phyloP scores from a whole-genome alignment of 2,329 filamentous ascomycete species.

The Penicillium sp. region DNA sequence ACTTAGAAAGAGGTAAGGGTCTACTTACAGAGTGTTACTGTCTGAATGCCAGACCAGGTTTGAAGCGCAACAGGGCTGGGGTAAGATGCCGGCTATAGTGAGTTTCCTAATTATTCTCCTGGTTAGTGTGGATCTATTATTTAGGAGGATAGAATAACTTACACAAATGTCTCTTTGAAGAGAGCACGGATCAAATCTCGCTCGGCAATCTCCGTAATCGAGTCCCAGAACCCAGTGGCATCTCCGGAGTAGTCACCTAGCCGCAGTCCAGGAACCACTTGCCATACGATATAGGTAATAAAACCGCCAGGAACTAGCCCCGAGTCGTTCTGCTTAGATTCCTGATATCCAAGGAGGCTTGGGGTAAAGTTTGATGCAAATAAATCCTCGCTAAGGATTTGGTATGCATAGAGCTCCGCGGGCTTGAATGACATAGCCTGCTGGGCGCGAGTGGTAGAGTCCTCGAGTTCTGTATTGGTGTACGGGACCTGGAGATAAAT shows the following conservation, averaged over 20 bases:
- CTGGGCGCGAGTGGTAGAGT: conserved; percentile 1
- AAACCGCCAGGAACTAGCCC: not conserved
- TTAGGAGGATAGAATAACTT: not conserved
- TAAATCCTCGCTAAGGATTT: not conserved
- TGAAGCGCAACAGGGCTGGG: not conserved
- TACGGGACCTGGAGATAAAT: conserved; percentile 3
- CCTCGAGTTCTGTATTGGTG: not conserved
- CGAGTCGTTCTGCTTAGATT: not conserved
- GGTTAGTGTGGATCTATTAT: too few relatives aligned
- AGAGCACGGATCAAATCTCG: not conserved
- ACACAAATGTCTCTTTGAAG: not conserved
- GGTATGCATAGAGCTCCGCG: conserved; percentile 1
- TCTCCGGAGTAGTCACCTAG: not conserved
- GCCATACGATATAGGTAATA: not conserved
- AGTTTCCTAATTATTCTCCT: not conserved
- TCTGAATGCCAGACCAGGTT: conserved; percentile 1
- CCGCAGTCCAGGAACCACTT: conserved; percentile 1
- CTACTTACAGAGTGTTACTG: conserved; percentile 1
- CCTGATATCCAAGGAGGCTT: not conserved
- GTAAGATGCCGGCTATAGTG: not conserved
- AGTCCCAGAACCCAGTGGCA: not conserved
- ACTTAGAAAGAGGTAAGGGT: not conserved
- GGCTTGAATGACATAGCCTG: not conserved
- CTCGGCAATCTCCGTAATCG: not conserved
- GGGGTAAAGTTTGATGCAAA: conserved; percentile 1